Base-by-base conservation (phyloP, 495 filamentous ascomycete species). In the Neurospora sp. region DNA sequence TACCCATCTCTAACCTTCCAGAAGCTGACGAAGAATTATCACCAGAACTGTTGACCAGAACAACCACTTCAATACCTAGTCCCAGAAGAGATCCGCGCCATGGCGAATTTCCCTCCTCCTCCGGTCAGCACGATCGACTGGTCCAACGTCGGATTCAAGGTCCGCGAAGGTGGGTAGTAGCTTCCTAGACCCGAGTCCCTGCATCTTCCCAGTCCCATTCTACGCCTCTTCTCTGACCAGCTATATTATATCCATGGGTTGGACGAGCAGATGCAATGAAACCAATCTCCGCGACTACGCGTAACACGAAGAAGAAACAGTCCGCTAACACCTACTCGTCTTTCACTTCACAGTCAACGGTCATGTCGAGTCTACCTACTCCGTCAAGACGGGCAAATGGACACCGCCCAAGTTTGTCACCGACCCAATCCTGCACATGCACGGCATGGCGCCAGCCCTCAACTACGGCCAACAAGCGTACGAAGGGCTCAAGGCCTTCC, bases 391-490 rank as follows among this genome's bases (percentile, higher is more conserved):
- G n/a, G 88, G 87, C 22, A 78, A 89, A 85, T 97, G 94, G 94
- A 87, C 90, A 0, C 70, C 88, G 22, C 93, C 91, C 10, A 75
- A 83, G 72, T 94, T 96, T 84, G 85, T 97, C 72, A 79, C 84
- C 20, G 90, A 93, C 75, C 94, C 94, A 4, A 93, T 85, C 83
- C 87, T 97, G 72, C 86, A 87, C 70, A 88, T 97, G 76, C 94
- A 97, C 82, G 94, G 94, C 73, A 93, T 97, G 90, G 89, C 93
- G 0, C 94, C 94, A 0, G 94, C 86, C 41, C 87, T 97, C 59
- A 97, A 97, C 85, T 97, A 97, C 79, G 94, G 91, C 53, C 92
- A 96, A 76, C 94, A 97, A 84, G 94, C 93, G 68, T 97, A 94
- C 86, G 94, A 97, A 77, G 94, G 94, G 10, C 86, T 97, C 71